phyloP scores from a whole-genome alignment of 1,139 yeast genomes.

The Yamadazyma jaroonii region DNA sequence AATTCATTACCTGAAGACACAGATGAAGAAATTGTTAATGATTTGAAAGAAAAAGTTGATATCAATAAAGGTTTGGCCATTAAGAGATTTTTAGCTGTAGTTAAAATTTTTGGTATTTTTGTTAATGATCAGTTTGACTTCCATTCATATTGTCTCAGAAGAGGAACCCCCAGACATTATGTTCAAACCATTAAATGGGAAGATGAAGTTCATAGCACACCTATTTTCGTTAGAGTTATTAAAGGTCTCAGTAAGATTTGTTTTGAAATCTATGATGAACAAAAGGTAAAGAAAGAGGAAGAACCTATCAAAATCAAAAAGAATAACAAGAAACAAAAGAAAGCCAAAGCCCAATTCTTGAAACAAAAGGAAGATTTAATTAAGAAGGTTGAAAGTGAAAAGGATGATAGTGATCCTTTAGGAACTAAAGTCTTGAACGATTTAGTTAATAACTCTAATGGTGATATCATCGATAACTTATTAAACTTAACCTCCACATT shows the following conservation, averaged over 20 bases:
- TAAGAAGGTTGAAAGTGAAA: slow-evolving; percentile 40
- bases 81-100: slow-evolving; percentile 71
- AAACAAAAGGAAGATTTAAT: slow-evolving; percentile 38
- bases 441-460: slow-evolving; percentile 20
- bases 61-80: slow-evolving; percentile 68
- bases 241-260: slow-evolving; percentile 63
- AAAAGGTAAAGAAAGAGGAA: slow-evolving; percentile 15
- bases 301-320: slow-evolving; percentile 19
- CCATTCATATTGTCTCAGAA: slow-evolving; percentile 88
- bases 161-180: slow-evolving; percentile 87
- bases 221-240: slow-evolving; percentile 68
- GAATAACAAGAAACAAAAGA: slow-evolving; percentile 29
- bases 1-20: slow-evolving; percentile 5
- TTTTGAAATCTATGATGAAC: slow-evolving; percentile 40
- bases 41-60: slow-evolving; percentile 33
- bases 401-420: slow-evolving; percentile 48
- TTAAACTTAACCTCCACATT: slow-evolving; percentile 30
- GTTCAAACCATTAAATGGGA: slow-evolving; percentile 78
- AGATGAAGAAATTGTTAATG: slow-evolving; percentile 28
- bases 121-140: slow-evolving; percentile 88
- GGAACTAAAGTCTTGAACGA: slow-evolving; percentile 40
- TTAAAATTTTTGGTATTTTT: slow-evolving; percentile 67
- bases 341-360: slow-evolving; percentile 34
- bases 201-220: slow-evolving; percentile 64
- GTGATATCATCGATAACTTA: slow-evolving; percentile 30